Conservation (phyloP, 768 basidiomycete species). For the Termitomyces sp. region DNA sequence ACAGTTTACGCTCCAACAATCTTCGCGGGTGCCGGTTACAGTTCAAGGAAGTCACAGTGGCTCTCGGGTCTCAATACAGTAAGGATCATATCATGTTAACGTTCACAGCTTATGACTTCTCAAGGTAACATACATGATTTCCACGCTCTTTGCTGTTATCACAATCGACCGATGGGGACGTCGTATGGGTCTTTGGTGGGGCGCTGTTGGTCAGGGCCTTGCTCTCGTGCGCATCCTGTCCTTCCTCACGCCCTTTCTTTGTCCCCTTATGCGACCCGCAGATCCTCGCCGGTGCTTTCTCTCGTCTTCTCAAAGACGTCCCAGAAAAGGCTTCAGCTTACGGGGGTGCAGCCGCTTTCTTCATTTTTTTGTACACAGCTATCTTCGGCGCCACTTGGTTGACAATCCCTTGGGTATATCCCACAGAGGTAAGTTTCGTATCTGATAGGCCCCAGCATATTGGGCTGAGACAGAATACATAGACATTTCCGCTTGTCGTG, state of each 20-base stretch:
- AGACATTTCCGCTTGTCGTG: constrained; percentile 39
- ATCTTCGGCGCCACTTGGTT: constrained; percentile 44
- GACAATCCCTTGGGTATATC: constrained; percentile 35
- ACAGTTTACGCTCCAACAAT: constrained; percentile 42
- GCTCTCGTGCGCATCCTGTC: constrained; percentile 16
- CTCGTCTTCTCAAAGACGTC: constrained; percentile 32
- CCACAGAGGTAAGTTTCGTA: constrained; percentile 19
- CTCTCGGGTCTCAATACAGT: constrained; percentile 40
- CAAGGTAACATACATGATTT: constrained; percentile 38
- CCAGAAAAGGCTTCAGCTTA: constrained; percentile 34
- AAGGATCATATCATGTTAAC: constrained; percentile 1
- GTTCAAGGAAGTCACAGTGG: constrained; percentile 37
- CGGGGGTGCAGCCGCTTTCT: constrained; percentile 38
- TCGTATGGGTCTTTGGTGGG: constrained; percentile 41
- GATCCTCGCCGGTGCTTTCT: constrained; percentile 38
- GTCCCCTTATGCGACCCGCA: background rate
- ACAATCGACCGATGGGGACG: constrained; percentile 41
- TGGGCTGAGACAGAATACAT: background rate
- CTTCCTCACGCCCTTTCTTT: background rate
- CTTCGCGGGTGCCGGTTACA: constrained; percentile 38
- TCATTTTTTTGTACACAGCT: constrained; percentile 38
- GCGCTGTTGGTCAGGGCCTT: constrained; percentile 35
- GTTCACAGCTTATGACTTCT: background rate
- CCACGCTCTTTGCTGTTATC: constrained; percentile 34
- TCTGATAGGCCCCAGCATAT: background rate